Base-by-base conservation (phyloP, 1,139 yeast genomes). In the Kodamaea arcana region DNA sequence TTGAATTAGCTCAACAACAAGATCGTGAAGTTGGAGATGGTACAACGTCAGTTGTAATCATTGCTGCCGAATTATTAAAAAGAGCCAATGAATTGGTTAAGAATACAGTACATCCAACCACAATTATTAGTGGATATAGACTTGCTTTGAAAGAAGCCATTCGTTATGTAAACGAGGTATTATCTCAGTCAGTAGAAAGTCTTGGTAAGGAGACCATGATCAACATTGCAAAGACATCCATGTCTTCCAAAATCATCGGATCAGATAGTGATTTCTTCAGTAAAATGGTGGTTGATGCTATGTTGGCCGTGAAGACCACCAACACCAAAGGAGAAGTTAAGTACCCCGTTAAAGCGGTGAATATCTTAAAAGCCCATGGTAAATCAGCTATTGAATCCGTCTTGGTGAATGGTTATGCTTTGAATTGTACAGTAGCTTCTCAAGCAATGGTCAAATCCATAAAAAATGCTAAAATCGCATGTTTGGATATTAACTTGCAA, bases 11-110 rank as follows among this genome's bases (percentile, higher is more conserved):
- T 3, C 97, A 92, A 60, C 98, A 94, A 60, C 99, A 94, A 66
- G 99, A 94, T 60, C 79, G 96, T 54, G 98, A 94, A 64, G 96
- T 94, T 39, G 99, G 99, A 39, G 99, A 94, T 57, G 99, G 99
- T 50, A 85, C 95, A 31, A 84, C 95, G 1, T 83, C 95, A n/a
- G 97, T 92, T 32, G 97, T 92, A 31, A 87, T 92, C 44, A 83
- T 92, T 58, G 97, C 98, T 22, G 77, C 95, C 31, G 99, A 94
- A 62, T 69, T 94, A 41, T 72, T 94, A 54, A 83, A 86, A 54
- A 75, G 97, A 46, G 98, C 98, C 33, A 88, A 90, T 59, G 97
- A 90, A 51, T 72, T 94, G 48, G 98, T 92, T 34, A 85, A 83
- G 58, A 85, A 86, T 62, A 86, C 87, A 58, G 84, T 94, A 45